Evolutionary conservation across 1,284 basidiomycete species (phyloP).

Genomic region (Ustilago shanxiensis): DNA sequence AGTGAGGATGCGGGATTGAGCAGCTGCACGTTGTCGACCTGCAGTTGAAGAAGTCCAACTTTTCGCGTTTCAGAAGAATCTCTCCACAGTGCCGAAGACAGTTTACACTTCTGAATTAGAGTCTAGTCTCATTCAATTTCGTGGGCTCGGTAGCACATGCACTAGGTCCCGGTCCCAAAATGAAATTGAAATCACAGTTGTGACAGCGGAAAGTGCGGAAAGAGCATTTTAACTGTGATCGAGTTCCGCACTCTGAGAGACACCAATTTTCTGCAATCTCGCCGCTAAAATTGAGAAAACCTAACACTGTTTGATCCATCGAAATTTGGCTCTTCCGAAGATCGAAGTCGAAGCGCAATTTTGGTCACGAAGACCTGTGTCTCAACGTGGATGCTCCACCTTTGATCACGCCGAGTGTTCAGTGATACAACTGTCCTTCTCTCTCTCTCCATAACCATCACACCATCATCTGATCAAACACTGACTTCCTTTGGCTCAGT

Average conservation of each 20-base stretch:
- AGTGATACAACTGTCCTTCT: no score
- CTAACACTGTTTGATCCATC: conserved; percentile 23
- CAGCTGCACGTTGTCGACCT: conserved; percentile 4
- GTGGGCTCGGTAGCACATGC: background rate
- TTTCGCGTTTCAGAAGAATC: conserved; percentile 13
- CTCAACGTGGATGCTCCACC: conserved; percentile 10
- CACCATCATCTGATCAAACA: conserved; percentile 10
- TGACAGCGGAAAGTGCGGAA: background rate
- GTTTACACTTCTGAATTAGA: background rate
- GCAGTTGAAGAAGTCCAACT: conserved; percentile 5
- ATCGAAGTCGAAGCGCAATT: conserved; percentile 12
- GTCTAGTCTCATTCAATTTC: conserved; percentile 21
- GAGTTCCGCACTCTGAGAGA: conserved; percentile 8
- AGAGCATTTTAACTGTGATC: conserved; percentile 20
- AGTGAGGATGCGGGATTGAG: background rate
- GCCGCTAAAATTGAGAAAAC: background rate
- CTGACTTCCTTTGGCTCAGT: conserved; percentile 13
- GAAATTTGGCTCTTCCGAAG: conserved; percentile 18
- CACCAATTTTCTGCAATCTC: no score
- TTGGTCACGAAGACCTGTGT: background rate
- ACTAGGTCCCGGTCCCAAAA: background rate
- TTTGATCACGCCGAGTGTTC: no score
- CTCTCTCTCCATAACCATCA: conserved; percentile 5
- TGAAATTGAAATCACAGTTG: background rate
- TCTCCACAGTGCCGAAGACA: conserved; percentile 4